phyloP scores from a whole-genome alignment of 2,329 filamentous ascomycete genomes.

The Samsoniella hepiali region DNA sequence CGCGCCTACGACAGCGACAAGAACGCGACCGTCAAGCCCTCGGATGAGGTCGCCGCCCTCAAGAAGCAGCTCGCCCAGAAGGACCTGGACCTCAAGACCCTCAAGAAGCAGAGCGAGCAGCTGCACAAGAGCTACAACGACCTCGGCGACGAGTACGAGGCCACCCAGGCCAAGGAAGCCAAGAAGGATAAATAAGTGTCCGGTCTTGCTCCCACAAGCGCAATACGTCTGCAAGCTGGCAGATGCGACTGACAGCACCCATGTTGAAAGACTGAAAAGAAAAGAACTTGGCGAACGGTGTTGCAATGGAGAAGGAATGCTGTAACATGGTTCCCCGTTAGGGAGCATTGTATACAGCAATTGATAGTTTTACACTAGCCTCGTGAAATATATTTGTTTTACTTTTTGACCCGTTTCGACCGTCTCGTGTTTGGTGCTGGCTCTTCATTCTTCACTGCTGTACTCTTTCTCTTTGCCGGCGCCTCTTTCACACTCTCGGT shows the following conservation, averaged over 20 bases:
- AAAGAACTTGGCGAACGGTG: not conserved
- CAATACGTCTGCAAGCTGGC: not conserved
- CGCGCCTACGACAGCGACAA: conserved; percentile 72
- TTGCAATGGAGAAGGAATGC: not conserved
- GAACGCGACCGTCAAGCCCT: conserved; percentile 67
- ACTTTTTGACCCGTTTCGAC: conserved; percentile 17
- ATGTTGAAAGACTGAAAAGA: not conserved
- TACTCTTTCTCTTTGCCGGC: conserved; percentile 6
- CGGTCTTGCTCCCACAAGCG: not conserved
- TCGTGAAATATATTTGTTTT: not conserved
- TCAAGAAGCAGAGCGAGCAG: conserved; percentile 90
- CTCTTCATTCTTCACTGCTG: not conserved
- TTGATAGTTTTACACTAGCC: conserved; percentile 14
- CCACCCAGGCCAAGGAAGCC: conserved; percentile 49
- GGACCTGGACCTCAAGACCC: conserved; percentile 76
- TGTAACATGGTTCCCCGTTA: not conserved
- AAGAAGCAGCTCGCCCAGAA: conserved; percentile 72
- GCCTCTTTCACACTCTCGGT: not conserved
- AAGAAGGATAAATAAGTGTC: conserved; percentile 55
- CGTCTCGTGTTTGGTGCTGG: not conserved
- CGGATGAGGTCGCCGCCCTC: conserved; percentile 70
- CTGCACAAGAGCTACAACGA: conserved; percentile 82
- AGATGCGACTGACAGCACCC: not conserved
- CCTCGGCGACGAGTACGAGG: conserved; percentile 76
- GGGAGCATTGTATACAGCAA: not conserved